These are phyloP conservation scores for Colletotrichum theobromicola DNA, from an alignment of 2,329 filamentous ascomycete species.

Conservation along the genomic window DNA sequence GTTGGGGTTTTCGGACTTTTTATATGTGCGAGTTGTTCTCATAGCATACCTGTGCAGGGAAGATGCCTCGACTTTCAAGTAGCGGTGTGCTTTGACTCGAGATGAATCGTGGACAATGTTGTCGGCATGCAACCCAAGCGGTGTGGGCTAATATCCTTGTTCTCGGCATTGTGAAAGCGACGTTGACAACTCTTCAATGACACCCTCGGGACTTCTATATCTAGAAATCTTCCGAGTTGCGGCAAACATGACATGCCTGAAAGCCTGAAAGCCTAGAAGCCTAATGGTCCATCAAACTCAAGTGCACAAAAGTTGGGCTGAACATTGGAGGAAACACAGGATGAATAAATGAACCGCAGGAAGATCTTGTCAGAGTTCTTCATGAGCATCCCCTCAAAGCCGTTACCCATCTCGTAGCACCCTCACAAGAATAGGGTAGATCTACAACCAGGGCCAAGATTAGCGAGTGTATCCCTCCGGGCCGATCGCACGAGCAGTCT, in stretches of 20 bases:
- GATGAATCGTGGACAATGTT: neutral
- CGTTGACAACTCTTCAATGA: neutral
- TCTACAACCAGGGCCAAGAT: neutral
- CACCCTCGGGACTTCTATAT: neutral
- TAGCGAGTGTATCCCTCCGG: neutral
- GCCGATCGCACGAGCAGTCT: neutral
- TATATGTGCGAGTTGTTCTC: neutral
- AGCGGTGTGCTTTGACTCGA: neutral
- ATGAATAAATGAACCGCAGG: neutral
- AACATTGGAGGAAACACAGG: rapidly evolving
- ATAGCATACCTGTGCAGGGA: neutral
- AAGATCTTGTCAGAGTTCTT: neutral
- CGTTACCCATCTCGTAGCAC: neutral
- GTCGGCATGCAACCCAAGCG: neutral
- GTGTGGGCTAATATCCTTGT: neutral
- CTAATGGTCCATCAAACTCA: neutral
- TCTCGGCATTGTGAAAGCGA: neutral
- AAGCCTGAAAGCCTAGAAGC: too few relatives aligned
- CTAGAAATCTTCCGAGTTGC: neutral
- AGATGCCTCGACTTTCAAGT: neutral
- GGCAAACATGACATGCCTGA: neutral
- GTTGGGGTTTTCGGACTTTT: neutral
- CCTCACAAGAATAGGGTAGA: neutral
- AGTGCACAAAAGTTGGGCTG: neutral
- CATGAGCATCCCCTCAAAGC: neutral